Base-by-base conservation (phyloP, 352 stramenopile genomes). In the Phytophthora foliorum region DNA sequence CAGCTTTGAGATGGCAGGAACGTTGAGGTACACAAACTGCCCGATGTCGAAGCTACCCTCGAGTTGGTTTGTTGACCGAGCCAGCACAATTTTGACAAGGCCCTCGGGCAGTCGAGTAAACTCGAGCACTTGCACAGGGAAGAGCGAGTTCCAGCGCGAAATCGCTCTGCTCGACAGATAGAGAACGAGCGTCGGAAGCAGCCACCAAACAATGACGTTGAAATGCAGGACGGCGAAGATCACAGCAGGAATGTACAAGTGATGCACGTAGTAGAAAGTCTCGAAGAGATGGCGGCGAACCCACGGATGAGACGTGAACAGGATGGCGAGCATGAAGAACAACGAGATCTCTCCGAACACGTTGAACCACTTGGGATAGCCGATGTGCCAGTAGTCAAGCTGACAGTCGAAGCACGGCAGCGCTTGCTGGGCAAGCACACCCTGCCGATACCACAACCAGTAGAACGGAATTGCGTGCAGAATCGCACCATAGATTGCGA, bases 21-120 rank as follows among this genome's bases (percentile, higher is more conserved):
- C 77, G 42, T 84, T 84, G 22, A 89, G 32, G 66, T 89, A 91
- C 29, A 89, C 72, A 48, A 89, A 86, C 41, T 88, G 78, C 0
- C 81, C 81, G 50, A 88, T 59, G 19, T 78, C 56, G 21, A 85
- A 91, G 32, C 62, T 55, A 0, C 65, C 68, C 3, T 62, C 68
- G 10, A 41, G 57, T 38, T 63, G 54, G 34, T 67, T 62, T 3
- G 46, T 21, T 14, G 69, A 72, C 0, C 77, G 68, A 46, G 58
- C 61, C 5, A 91, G 22, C 14, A 81, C 70, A 55, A 91, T 63
- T 54, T 88, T 80, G 31, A 88, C 58, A 13, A 91, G 68, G 29
- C 67, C 69, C 44, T 84, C 72, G 0, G 69, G 69, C 0, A 87
- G 49, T 31, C 32, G 66, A 14, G 42, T 66, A 46, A 83, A 73